Evolutionary conservation across 805 yeast genomes (phyloP), one percentile per base, ranked within the genome.

Genomic region (Isabelozyma pseudorhagii): DNA sequence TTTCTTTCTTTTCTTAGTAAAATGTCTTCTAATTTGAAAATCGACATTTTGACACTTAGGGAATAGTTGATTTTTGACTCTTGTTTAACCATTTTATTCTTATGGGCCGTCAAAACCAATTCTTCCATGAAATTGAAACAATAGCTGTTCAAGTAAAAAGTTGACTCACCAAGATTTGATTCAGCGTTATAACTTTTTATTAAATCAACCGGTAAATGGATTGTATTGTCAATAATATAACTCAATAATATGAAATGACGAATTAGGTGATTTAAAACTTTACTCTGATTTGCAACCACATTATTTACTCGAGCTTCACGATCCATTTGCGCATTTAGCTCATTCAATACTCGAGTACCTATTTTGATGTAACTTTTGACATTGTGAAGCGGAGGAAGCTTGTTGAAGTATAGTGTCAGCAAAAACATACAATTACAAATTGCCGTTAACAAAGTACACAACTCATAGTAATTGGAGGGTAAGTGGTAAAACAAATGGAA

Each of bases 21-120:
- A n/a, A 42, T 17, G 21, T 42, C 45, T 42, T 42, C 45, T 7
- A 42, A n/a, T 25, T 28, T 28, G 15, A 42, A 42, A 25, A 42
- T 14, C 11, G 36, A n/a, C 45, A 42, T 42, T 28, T 38, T 11
- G 8, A 28, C 15, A 28, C 27, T 25, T n/a, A 42, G 15, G 7
- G 25, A 17, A 5, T 40, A 8, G 5, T 40, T 14, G 8, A 18
- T 15, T 21, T 18, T 18, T 11, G 28, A 40, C 14, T 18, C 18
- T 10, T 10, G 28, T 13, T 17, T 42, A 11, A 29, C n/a, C n/a
- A 42, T 14, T 14, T 13, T 11, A 9, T 28, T 28, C 14, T 42
- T 42, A 28, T 28, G 14, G 2, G 14, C 38, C n/a, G 45, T 17
- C 8, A 42, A 14, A 11, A 17, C 36, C 6, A 42, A 31, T 13